Conservation (phyloP, 352 stramenopile genomes). For the Phytophthora nicotianae region DNA sequence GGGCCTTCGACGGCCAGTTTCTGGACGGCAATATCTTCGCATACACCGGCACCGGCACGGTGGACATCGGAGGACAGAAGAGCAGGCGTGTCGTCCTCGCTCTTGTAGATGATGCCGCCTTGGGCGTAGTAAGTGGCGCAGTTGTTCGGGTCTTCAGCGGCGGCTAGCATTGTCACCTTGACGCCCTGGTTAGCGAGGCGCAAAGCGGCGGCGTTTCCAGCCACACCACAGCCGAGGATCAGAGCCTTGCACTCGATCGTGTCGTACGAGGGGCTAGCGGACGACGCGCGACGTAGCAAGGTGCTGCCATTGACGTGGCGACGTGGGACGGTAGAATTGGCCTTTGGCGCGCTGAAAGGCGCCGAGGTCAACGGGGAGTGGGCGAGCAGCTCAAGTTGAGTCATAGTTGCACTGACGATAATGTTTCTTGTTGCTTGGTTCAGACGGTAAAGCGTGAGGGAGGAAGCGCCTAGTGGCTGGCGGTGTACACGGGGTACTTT, state of each 20-base stretch:
- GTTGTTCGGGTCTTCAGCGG: slow-evolving; percentile 78
- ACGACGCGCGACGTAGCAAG: slow-evolving; percentile 42
- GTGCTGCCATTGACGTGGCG: slow-evolving; percentile 43
- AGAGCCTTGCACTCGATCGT: slow-evolving; percentile 68
- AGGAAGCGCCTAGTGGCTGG: slow-evolving; percentile 58
- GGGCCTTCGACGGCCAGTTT: slow-evolving; percentile 94
- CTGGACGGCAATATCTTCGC: slow-evolving; percentile 89
- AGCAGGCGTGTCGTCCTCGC: slow-evolving; percentile 83
- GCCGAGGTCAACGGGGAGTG: slow-evolving; percentile 22
- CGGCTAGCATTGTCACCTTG: slow-evolving; percentile 81
- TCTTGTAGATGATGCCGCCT: slow-evolving; percentile 96
- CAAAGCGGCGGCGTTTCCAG: slow-evolving; percentile 75
- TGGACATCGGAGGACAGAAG: slow-evolving; percentile 92
- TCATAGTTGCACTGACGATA: slow-evolving; percentile 37
- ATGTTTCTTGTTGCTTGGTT: slow-evolving; percentile 13
- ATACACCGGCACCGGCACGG: slow-evolving; percentile 89
- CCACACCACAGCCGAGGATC: slow-evolving; percentile 81
- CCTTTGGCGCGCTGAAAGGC: slow-evolving; percentile 39
- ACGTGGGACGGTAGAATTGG: slow-evolving; percentile 36
- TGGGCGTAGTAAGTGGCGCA: slow-evolving; percentile 96
- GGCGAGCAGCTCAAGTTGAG: slow-evolving; percentile 54
- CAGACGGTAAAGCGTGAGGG: neutral
- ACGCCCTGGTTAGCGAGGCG: slow-evolving; percentile 77
- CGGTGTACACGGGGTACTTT: slow-evolving; percentile 79
- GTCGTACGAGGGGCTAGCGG: slow-evolving; percentile 42